Percentiles rank a stretch among this genome's conserved stretches.
phyloP scores from a whole-genome alignment of 257 asterid species.

The Penstemon barbatus region DNA sequence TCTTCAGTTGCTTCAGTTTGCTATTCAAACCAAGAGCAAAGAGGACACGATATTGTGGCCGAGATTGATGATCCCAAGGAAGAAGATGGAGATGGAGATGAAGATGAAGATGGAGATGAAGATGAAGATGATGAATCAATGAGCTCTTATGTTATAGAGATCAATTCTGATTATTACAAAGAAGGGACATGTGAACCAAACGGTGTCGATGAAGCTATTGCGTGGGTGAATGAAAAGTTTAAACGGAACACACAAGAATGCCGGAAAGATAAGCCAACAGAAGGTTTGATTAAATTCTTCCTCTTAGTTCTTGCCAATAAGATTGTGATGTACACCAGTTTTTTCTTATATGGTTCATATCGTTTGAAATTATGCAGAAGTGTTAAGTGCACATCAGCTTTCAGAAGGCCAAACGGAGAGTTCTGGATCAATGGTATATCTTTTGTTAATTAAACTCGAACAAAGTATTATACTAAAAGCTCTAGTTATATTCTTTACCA shows the following conservation, averaged over 20 bases:
- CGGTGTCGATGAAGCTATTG: conserved; percentile 82
- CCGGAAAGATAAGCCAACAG: conserved; percentile 33
- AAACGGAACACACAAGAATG: conserved; percentile 25
- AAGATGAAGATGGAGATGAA: too few relatives aligned
- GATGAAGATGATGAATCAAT: conserved; percentile 42
- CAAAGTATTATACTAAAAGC: too few relatives aligned
- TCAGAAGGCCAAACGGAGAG: conserved; percentile 39
- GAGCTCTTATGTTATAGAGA: conserved; percentile 78
- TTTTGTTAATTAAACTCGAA: conserved; percentile 23
- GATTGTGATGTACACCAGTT: background rate
- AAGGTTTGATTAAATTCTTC: conserved; percentile 30
- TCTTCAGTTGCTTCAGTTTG: conserved; percentile 59
- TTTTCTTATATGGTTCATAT: background rate
- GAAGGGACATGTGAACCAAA: conserved; percentile 58
- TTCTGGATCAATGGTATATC: conserved; percentile 36
- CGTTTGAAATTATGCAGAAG: conserved; percentile 33
- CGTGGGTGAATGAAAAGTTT: conserved; percentile 82
- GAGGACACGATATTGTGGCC: conserved; percentile 25
- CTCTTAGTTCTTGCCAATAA: background rate
- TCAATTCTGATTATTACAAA: conserved; percentile 45
- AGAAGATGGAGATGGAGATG: too few relatives aligned
- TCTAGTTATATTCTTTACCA: background rate
- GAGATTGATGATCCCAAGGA: background rate
- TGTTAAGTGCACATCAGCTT: conserved; percentile 30
- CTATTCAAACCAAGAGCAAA: conserved; percentile 23